A percentile compares a stretch with the other conserved stretches of the same genome.
Evolutionary conservation across 2,329 filamentous ascomycete species (phyloP).

Genomic region (Diaporthe sp.): DNA sequence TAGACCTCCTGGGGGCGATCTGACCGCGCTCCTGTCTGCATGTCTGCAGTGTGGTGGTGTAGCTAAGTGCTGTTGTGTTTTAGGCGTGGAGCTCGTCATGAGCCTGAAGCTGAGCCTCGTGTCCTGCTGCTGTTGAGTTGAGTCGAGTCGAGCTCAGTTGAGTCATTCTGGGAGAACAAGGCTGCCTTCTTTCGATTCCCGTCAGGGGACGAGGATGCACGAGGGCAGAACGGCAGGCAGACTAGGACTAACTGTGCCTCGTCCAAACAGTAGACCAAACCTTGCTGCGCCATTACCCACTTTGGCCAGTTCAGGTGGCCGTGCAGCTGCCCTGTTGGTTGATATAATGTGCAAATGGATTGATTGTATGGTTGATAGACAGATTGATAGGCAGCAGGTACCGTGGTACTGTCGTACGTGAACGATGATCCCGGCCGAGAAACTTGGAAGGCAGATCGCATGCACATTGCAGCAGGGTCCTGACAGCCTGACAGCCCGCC

Average conservation of each 20-base stretch:
- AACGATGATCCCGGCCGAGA: background rate
- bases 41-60: background rate
- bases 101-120: constrained; percentile 5
- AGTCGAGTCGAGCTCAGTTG: background rate
- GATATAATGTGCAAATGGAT: background rate
- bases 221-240: background rate
- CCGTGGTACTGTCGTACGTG: background rate
- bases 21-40: background rate
- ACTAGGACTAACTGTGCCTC: constrained; percentile 2
- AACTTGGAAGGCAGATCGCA: constrained; percentile 7
- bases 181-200: background rate
- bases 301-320: background rate
- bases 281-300: background rate
- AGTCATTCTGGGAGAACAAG: background rate
- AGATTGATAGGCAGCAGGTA: background rate
- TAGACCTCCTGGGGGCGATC: background rate
- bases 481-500: constrained; percentile 4
- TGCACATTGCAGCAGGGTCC: background rate
- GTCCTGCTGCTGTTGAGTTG: background rate
- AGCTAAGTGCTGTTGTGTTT: background rate
- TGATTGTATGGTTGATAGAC: constrained; percentile 1
- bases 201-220: background rate
- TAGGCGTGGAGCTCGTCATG: constrained; percentile 2
- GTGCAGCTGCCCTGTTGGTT: background rate
- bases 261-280: constrained; percentile 27